These are phyloP conservation scores for Globisporangium emineosum DNA, from an alignment of 352 stramenopile species.

Conservation along the genomic window DNA sequence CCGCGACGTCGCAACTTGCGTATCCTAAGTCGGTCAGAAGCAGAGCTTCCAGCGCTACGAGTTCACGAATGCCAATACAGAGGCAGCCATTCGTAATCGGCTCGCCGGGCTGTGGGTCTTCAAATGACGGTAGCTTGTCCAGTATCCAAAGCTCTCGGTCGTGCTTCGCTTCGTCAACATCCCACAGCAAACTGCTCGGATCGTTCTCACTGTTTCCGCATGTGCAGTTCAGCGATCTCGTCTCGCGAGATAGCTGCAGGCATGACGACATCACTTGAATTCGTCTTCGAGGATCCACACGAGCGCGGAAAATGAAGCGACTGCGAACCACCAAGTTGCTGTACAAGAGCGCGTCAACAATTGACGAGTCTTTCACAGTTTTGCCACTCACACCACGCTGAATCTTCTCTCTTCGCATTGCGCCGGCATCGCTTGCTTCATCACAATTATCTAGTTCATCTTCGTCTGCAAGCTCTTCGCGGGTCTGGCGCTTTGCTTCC, in stretches of 20 bases:
- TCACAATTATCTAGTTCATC: slow-evolving; percentile 18
- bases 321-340: slow-evolving; percentile 76
- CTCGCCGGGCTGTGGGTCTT: slow-evolving; percentile 29
- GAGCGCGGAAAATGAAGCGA: slow-evolving; percentile 77
- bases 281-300: slow-evolving; percentile 64
- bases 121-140: slow-evolving; percentile 62
- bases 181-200: slow-evolving; percentile 53
- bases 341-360: slow-evolving; percentile 77
- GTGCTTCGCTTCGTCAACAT: slow-evolving; percentile 75
- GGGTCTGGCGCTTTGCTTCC: slow-evolving; percentile 39
- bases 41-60: slow-evolving; percentile 71
- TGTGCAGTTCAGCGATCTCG: slow-evolving; percentile 61
- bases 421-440: slow-evolving; percentile 13
- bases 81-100: slow-evolving; percentile 40
- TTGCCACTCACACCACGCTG: slow-evolving; percentile 15
- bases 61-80: slow-evolving; percentile 70
- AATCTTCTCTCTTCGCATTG: slow-evolving; percentile 20
- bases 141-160: slow-evolving; percentile 61
- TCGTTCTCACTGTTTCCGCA: slow-evolving; percentile 79
- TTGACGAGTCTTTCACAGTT: slow-evolving; percentile 50
- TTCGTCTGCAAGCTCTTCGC: slow-evolving; percentile 33
- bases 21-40: slow-evolving; percentile 76
- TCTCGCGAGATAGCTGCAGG: slow-evolving; percentile 68
- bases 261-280: slow-evolving; percentile 68
- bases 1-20: slow-evolving; percentile 70